Evolutionary conservation across 2,329 filamentous ascomycete genomes (phyloP).

Genomic region (Metarhizium rileyi): DNA sequence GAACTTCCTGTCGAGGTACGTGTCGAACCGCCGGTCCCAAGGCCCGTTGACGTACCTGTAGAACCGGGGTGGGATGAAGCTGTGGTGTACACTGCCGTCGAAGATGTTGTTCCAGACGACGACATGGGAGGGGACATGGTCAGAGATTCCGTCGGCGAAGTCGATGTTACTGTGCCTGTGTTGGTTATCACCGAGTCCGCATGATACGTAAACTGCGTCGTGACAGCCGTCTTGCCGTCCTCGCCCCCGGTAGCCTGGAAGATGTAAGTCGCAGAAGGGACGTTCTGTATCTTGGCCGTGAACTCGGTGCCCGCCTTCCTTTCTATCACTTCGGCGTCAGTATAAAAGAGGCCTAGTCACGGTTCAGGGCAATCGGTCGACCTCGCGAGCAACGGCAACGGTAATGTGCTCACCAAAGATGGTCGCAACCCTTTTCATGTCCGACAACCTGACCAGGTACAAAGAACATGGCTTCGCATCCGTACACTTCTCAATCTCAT

Average conservation of each 20-base stretch:
- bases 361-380: not conserved
- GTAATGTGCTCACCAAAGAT: not conserved
- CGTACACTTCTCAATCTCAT: not conserved
- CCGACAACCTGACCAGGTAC: not conserved
- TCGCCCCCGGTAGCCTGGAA: not conserved
- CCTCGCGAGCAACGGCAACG: not conserved
- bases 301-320: not conserved
- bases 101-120: not conserved
- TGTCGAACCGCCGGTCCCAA: not conserved
- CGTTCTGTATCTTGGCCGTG: not conserved
- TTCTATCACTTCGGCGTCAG: not conserved
- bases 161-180: not conserved
- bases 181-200: not conserved
- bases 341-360: not conserved
- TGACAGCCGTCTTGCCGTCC: not conserved
- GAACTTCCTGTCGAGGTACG: not conserved
- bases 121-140: too few species aligned
- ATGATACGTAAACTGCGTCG: not conserved
- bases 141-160: too few species aligned
- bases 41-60: not conserved
- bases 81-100: not conserved
- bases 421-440: not conserved
- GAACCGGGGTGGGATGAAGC: not conserved
- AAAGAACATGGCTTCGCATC: not conserved
- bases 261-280: not conserved